Conservation (phyloP, 352 stramenopile genomes). For the Globisporangium paddicum region DNA sequence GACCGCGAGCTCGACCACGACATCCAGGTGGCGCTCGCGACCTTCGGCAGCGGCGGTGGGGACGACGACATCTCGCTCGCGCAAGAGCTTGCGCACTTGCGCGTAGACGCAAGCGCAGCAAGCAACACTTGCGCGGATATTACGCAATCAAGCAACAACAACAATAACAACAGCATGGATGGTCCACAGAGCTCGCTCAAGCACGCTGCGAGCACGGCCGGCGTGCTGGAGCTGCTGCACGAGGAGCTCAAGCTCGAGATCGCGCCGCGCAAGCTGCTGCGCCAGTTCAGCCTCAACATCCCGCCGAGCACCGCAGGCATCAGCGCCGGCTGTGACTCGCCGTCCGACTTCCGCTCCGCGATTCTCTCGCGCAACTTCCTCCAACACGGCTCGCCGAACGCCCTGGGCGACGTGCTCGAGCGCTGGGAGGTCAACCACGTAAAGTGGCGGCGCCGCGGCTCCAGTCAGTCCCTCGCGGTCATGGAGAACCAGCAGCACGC, state of each 20-base stretch:
- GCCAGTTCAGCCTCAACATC: conserved; percentile 81
- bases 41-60: not conserved
- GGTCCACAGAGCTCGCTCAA: conserved; percentile 17
- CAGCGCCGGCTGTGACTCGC: not conserved
- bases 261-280: conserved; percentile 53
- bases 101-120: not conserved
- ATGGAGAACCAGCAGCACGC: not conserved
- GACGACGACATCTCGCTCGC: not conserved
- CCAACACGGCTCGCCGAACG: conserved; percentile 29
- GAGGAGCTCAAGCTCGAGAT: conserved; percentile 71
- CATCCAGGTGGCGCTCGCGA: not conserved
- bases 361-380: conserved; percentile 12
- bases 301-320: conserved; percentile 23
- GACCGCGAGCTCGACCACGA: not conserved
- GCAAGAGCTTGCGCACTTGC: not conserved
- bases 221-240: conserved; percentile 42
- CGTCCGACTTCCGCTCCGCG: conserved; percentile 5
- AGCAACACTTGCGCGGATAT: not conserved
- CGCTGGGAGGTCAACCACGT: conserved; percentile 58
- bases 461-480: not conserved
- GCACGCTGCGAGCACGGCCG: conserved; percentile 17
- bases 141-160: not conserved
- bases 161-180: not conserved
- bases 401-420: conserved; percentile 38
- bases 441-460: conserved; percentile 38